These are phyloP conservation scores for Pseudoscleropodium purum DNA, from an alignment of 225 moss, liverwort and hornwort genomes.

Conservation along the genomic window DNA sequence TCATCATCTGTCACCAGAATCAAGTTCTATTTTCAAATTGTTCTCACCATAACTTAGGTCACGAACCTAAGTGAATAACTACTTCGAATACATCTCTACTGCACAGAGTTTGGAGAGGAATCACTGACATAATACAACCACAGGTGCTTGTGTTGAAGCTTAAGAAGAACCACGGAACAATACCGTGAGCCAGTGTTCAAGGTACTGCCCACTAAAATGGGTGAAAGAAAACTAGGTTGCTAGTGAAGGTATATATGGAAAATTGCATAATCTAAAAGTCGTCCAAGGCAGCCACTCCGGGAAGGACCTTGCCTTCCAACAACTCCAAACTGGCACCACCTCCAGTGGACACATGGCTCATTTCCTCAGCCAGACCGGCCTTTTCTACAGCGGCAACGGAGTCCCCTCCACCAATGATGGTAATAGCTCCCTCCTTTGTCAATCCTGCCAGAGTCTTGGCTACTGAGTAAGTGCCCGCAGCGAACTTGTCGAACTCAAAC, in stretches of 20 bases:
- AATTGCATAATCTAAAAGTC: conserved; percentile 35
- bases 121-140: neutral
- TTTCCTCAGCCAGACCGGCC: conserved; percentile 56
- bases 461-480: conserved; percentile 40
- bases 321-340: conserved; percentile 95
- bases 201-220: neutral
- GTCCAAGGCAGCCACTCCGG: conserved; percentile 74
- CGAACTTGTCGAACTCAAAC: conserved; percentile 76
- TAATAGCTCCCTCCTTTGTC: conserved; percentile 68
- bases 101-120: neutral
- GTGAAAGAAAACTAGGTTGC: neutral
- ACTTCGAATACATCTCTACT: neutral
- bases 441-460: conserved; percentile 63
- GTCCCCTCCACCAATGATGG: conserved; percentile 94
- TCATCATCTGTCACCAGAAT: neutral
- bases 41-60: neutral
- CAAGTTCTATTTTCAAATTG: neutral
- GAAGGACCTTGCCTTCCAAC: conserved; percentile 88
- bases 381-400: conserved; percentile 94
- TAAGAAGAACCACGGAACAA: neutral
- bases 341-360: conserved; percentile 98
- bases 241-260: too few relatives aligned
- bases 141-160: neutral
- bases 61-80: neutral
- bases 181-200: neutral